Percentiles rank a stretch among this genome's conserved stretches.
These are phyloP conservation scores for Ceratocystis diversiconidia DNA, from an alignment of 2,329 filamentous ascomycete species.

Conservation along the genomic window DNA sequence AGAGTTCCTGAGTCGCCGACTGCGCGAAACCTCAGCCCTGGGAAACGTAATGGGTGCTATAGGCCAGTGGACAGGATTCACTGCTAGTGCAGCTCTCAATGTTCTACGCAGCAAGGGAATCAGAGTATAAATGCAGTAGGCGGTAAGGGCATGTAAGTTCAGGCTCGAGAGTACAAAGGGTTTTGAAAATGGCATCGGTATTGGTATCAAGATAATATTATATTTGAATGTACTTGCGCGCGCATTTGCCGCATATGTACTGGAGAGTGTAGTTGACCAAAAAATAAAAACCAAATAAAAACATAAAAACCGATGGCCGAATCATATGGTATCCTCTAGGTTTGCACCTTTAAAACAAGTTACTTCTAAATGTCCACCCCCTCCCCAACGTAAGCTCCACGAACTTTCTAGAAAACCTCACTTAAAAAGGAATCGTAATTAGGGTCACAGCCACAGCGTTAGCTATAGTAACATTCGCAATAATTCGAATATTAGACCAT, in stretches of 20 bases:
- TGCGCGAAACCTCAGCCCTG: slow-evolving; percentile 53
- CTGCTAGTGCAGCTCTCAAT: slow-evolving; percentile 62
- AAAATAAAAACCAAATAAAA: background rate
- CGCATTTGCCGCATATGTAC: no score
- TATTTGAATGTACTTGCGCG: no score
- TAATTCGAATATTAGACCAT: slow-evolving; percentile 5
- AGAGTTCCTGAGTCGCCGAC: slow-evolving; percentile 60
- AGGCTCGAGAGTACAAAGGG: no score
- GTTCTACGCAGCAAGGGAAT: slow-evolving; percentile 77
- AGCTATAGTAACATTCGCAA: background rate
- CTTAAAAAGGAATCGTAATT: background rate
- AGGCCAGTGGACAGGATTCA: slow-evolving; percentile 70
- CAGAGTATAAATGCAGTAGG: slow-evolving; percentile 43
- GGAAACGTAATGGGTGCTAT: slow-evolving; percentile 49
- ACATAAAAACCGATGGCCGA: background rate
- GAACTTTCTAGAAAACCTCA: background rate
- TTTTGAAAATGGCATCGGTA: no score
- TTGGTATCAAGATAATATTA: no score
- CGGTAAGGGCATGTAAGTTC: background rate
- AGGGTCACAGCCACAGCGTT: background rate
- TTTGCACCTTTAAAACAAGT: background rate
- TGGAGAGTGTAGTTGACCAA: no score
- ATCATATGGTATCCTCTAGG: background rate
- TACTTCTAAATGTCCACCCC: background rate
- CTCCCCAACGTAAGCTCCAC: background rate